Base-by-base conservation (phyloP, 2,329 filamentous ascomycete species). In the Calycina herbarum region DNA sequence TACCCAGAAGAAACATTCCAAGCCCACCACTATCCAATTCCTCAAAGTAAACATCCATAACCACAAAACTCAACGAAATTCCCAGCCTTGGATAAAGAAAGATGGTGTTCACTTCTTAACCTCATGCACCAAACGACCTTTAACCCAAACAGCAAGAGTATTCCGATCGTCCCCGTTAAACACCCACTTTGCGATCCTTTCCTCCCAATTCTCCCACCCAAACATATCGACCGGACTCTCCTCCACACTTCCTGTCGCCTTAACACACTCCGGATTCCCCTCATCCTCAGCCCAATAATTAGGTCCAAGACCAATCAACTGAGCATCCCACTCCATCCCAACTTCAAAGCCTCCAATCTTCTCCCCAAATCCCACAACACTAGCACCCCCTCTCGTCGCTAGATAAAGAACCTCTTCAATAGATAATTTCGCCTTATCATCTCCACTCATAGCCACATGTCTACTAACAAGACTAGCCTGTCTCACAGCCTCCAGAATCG, bases 131-230 rank as follows among this genome's bases (percentile, higher is more conserved):
- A 96, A 78, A 69, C 87, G 80, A 2, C 95, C 95, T 75, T 84
- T 88, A 1, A 98, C 93, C 94, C 94, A 99, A 5, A 99, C 95
- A 71, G 84, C 88, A 72, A 84, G 84, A 2, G 93, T 94, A 77
- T 98, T 98, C 71, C 94, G 83, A 79, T 98, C 95, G 80, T 98
- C 94, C 0, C 95, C 95, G 70, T 87, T 91, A 79, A 91, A 99
- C 67, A 98, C 82, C 95, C 95, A 99, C 82, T 99, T 99, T 62
- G 92, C 91, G 11, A 98, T 80, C 74, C 82, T 86, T 73, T 98
- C 92, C 48, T 90, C 86, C 92, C 91, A 96, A n/a, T 75, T 86
- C 83, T 98, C 94, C 86, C 89, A 93, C 0, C 93, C 94, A 81
- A 97, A 99, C 0, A 97, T 77, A 77, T 97, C 93, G 0, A 97